Evolutionary conservation across 2,329 filamentous ascomycete genomes (phyloP).

Genomic region (Aspergillaceae sp.): DNA sequence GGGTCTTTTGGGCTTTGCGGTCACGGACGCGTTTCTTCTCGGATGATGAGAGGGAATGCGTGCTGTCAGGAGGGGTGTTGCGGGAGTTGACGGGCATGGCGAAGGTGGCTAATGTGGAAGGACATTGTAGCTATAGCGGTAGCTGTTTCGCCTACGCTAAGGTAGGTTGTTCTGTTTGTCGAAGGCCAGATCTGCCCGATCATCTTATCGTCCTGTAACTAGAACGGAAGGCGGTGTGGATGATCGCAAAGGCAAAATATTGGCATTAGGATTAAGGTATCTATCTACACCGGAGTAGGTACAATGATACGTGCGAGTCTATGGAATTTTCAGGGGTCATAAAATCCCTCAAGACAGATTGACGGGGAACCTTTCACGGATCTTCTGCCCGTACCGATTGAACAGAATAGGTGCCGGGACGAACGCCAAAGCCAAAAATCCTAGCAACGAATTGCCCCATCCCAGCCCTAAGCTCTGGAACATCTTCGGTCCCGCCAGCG

Average conservation of each 20-base stretch:
- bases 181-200: too few species aligned
- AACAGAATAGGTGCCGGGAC: slow-evolving; percentile 24
- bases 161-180: too few species aligned
- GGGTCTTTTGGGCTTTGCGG: neutral
- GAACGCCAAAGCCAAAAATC: slow-evolving; percentile 44
- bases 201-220: too few species aligned
- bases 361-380: slow-evolving; percentile 7
- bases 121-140: too few species aligned
- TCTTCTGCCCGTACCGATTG: slow-evolving; percentile 16
- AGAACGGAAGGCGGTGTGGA: too few species aligned
- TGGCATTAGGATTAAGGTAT: too few species aligned
- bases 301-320: too few species aligned
- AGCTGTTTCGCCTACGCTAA: too few species aligned
- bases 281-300: too few species aligned
- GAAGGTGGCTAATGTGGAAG: neutral
- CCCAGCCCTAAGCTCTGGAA: slow-evolving; percentile 35
- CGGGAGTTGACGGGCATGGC: neutral
- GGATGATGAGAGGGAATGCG: neutral
- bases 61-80: neutral
- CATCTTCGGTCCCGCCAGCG: slow-evolving; percentile 48
- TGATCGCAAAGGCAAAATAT: too few species aligned
- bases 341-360: neutral
- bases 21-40: neutral
- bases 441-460: slow-evolving; percentile 45
- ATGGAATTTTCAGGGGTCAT: too few species aligned